Evolutionary conservation across 2,329 filamentous ascomycete species (phyloP), one percentile per base, ranked within the genome.

Genomic region (Lachnellula arida): DNA sequence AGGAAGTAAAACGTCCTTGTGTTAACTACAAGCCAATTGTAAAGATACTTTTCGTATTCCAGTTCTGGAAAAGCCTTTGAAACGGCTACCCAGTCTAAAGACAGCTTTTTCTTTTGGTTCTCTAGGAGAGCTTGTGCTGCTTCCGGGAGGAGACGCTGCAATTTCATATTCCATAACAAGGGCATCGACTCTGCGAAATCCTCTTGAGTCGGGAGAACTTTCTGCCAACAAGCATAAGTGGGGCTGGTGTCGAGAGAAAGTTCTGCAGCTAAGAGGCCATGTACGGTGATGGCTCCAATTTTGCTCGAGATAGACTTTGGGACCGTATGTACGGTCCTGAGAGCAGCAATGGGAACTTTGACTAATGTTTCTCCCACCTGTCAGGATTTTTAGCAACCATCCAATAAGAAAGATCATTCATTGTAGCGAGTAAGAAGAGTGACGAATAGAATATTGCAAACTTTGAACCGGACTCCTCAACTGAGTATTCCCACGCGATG

Each of bases 211-310:
- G 91, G 90, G 74, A 90, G 85, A 14, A 88, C 81, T 53, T 79
- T 79, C 65, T 80, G 77, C 88, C 88, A 93, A 17, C 75, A 69
- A 0, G 73, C 71, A 60, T 80, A 80, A 23, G 76, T 75, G 17
- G 73, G 64, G 6, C 75, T 68, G 1, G 71, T 69, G 55, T 84
- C 77, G 32, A 86, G 75, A 5, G 82, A 79, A 8, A 92, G 74
- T 56, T 84, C 82, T 2, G 85, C 79, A n/a, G 90, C 87, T 7
- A 94, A 76, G 40, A 90, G 79, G 28, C 85, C 86, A 64, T 95
- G 90, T 22, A 88, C 79, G 1, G 84, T 81, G 44, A 80, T 78
- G 55, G 77, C 76, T 17, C 76, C 74, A 0, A 79, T 76, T 11
- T 87, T 77, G 28, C 73, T 74, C 12, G 75, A 71, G 53, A 91